Evolutionary conservation across 805 yeast genomes (phyloP), one percentile per base, ranked within the genome.

Genomic region (Candida sanyiensis): DNA sequence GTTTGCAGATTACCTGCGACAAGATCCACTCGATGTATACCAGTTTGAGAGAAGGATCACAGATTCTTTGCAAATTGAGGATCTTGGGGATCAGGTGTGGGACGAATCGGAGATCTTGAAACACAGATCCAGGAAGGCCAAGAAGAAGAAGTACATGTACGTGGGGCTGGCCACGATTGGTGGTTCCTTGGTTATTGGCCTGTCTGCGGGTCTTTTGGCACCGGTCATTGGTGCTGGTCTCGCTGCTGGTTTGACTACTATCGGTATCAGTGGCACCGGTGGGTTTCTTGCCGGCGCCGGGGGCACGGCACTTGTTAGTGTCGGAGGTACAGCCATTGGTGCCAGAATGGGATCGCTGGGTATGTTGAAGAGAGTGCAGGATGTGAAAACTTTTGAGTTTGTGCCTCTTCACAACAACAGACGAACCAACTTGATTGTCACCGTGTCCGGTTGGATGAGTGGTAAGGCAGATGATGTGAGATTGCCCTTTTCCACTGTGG

Each of bases 141-240:
- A 70, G 47, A 75, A 73, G 46, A 80, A 72, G 54, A 80, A 89
- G 54, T 65, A 86, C 58, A 81, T 87, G 37, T 88, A 85, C 53
- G 84, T 93, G 45, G 99, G 97, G 1, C 64, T 93, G 35, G 99
- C 99, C 0, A 93, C 97, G 7, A 71, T 89, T 12, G 97, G 97
- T 21, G 99, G 99, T 2, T 89, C 96, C 1, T 66, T 93, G 17
- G 95, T 93, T 2, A 75, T 93, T 42, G 99, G 99, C 2, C 66
- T 93, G 15, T 86, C 96, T 44, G 97, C 96, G 7, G 99, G 99
- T 6, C 62, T 93, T 31, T 64, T 93, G 32, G 98, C 98, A 0
- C 99, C 99, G 0, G 95, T 94, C 3, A 94, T 93, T 53, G 97
- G 97, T 36, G 97, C 97, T 2, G 99, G 99, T 53, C 56, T 93